phyloP scores from a whole-genome alignment of 768 basidiomycete genomes.

The Suillus weaverae region DNA sequence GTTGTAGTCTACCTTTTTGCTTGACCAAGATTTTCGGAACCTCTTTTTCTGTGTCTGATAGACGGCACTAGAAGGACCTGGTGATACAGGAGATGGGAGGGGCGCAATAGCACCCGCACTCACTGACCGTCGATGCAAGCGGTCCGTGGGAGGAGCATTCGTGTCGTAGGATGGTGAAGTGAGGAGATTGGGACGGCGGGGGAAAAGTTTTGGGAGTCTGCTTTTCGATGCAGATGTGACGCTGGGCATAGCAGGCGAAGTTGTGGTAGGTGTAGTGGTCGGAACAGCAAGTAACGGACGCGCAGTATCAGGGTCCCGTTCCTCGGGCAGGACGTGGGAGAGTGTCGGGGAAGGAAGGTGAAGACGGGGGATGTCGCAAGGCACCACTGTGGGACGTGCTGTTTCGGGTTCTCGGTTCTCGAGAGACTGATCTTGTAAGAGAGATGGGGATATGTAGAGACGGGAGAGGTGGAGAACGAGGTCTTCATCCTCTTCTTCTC shows the following conservation, averaged over 20 bases:
- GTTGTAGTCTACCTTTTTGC: slow-evolving; percentile 50
- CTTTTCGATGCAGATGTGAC: slow-evolving; percentile 13
- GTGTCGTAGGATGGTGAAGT: slow-evolving; percentile 32
- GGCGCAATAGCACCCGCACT: slow-evolving; percentile 29
- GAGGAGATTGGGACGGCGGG: slow-evolving; percentile 32
- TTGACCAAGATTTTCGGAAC: slow-evolving; percentile 41
- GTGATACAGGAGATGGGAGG: not conserved
- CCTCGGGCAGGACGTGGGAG: slow-evolving; percentile 2
- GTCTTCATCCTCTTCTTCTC: slow-evolving; percentile 34
- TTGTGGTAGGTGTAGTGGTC: slow-evolving; percentile 23
- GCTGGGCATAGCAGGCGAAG: slow-evolving; percentile 28
- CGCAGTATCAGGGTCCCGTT: slow-evolving; percentile 19
- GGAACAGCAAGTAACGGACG: slow-evolving; percentile 20
- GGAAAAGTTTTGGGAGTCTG: slow-evolving; percentile 36
- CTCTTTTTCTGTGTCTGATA: slow-evolving; percentile 31
- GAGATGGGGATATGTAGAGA: slow-evolving; percentile 26
- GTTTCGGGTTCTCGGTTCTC: slow-evolving; percentile 21
- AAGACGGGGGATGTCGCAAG: not conserved
- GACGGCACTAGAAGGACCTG: slow-evolving; percentile 5
- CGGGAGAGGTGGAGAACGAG: slow-evolving; percentile 25
- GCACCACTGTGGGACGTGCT: not conserved
- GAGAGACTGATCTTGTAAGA: slow-evolving; percentile 18
- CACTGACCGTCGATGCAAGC: slow-evolving; percentile 31
- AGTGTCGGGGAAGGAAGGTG: not conserved
- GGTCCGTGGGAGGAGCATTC: slow-evolving; percentile 23